Evolutionary conservation across 169 alveolate genomes (phyloP), one percentile per base, ranked within the genome.

Genomic region (Plasmodium gallinaceum): DNA sequence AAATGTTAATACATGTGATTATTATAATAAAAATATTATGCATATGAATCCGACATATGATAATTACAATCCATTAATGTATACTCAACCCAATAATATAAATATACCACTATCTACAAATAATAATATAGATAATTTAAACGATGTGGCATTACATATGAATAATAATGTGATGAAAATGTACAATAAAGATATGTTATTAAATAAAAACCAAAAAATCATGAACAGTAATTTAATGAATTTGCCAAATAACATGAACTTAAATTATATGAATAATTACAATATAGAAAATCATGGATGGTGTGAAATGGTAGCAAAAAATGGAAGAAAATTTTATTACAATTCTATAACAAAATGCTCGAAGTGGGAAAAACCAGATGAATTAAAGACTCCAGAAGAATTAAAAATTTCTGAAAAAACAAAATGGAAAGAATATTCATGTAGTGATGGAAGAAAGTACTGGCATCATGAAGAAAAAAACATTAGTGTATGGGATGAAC

Each of bases 331-430:
- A 32, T 95, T 93, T 88, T 95, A 93, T 92, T 94, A 80, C 73
- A 95, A 95, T 70, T 85, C 92, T 42, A 78, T 85, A 54, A 95
- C 97, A 10, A 88, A 93, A 75, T 69, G 91, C 26, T 93, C 96
- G 51, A 94, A 92, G n/a, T 95, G 97, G 97, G 93, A 85, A 32
- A 91, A 91, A 58, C 97, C 97, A 51, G 88, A 76, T 45, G 97
- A 95, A 80, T 93, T 95, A 4, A 93, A 93, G 48, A 94, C 94
- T 5, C 92, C 86, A 26, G 90, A 61, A 7, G 90, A 92, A 52
- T 60, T 94, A 66, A 62, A 69, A 48, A 74, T 71, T 42, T 94
- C 92, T 10, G 74, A 74, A 8, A 73, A 76, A 24, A 94, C 96
- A 88, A 91, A 51, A 71, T 91, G 85, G 96, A 92, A 66, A 88